Evolutionary conservation across 208 protist genomes (phyloP), one percentile per base, ranked within the genome.

Genomic region (Trypanosoma vivax): DNA sequence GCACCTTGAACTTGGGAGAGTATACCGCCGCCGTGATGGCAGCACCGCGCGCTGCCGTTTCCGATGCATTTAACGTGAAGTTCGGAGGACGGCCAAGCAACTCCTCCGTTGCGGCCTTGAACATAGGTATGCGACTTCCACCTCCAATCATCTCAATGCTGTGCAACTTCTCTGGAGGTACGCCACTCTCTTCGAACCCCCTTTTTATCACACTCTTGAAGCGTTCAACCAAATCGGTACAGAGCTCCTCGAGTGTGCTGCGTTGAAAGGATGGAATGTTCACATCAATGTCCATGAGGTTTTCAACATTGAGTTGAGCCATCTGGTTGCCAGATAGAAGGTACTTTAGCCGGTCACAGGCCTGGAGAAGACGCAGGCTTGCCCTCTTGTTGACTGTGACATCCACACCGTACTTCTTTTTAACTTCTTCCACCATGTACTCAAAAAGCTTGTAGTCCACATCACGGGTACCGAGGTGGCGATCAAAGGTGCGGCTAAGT

Each of bases 141-240:
- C 89, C 91, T 39, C 91, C 91, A 59, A 96, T 91, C 60, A 95
- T 76, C 63, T 96, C 89, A 55, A 96, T 81, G 50, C 83, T 77
- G 66, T 93, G 66, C 19, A 88, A 75, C 41, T 79, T 42, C 7
- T 76, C 68, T 9, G 57, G 48, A 1, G 41, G 40, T 11, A 87
- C 50, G 11, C 73, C 72, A 11, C 67, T 52, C 48, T 83, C 66
- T 18, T 57, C 73, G 35, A 95, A 69, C 35, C 71, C 85, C 23
- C 73, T 59, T 51, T 72, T 47, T 6, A 94, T 48, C 27, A 95
- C 65, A 6, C 3, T 42, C 31, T 72, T 57, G 21, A 94, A 60
- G 45, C 73, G 74, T 37, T 70, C 66, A 24, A 87, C 27, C 5
- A 94, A 30, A 13, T 29, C 49, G 31, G 51, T 42, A 41, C 56